Evolutionary conservation across 441 rosid genomes (phyloP), one percentile per base, ranked within the genome.

Genomic region (Erodium moschatum): DNA sequence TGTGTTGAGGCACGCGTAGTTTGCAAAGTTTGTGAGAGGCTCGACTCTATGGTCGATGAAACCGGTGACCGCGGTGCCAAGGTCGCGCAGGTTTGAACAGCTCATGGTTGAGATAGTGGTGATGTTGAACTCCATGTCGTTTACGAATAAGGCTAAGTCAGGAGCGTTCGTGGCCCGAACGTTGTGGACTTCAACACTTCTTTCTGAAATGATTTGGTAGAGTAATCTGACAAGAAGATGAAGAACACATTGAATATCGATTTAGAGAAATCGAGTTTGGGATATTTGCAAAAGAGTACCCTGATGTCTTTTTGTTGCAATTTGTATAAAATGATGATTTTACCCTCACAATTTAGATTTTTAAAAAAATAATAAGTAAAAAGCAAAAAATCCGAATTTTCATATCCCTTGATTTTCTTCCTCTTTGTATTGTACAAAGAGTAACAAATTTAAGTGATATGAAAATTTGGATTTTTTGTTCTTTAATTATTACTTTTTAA

Each of bases 81-180:
- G 87, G 21, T 79, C 85, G 18, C 80, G 94, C 67, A 94, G 64
- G 74, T 94, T 94, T 4, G 82, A 85, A 76, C 99, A 94, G 67
- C 84, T 89, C 97, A 94, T 91, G 70, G 90, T 90, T 48, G 97
- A 94, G 40, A 94, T 31, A 5, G 97, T 85, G 44, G 97, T 90
- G 61, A 94, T 77, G 69, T 88, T 90, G 71, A 91, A 87, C 76
- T 89, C 97, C 81, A 94, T 73, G 72, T 91, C 90, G 72, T 85
- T 94, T 67, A 72, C 75, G 72, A 91, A 94, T 9, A 85, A 70
- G 52, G 83, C 85, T 31, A 94, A 79, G 67, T 94, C 99, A 5
- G 92, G 88, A 67, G 87, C 93, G 77, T 82, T 83, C 60, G 89
- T 79, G 46, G 99, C 97, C 80, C 78, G 84, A 70, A 91, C 96